Percentiles rank a stretch among this genome's conserved stretches.
phyloP scores from a whole-genome alignment of 163 green algal genomes.

The Chloroidium sp. region DNA sequence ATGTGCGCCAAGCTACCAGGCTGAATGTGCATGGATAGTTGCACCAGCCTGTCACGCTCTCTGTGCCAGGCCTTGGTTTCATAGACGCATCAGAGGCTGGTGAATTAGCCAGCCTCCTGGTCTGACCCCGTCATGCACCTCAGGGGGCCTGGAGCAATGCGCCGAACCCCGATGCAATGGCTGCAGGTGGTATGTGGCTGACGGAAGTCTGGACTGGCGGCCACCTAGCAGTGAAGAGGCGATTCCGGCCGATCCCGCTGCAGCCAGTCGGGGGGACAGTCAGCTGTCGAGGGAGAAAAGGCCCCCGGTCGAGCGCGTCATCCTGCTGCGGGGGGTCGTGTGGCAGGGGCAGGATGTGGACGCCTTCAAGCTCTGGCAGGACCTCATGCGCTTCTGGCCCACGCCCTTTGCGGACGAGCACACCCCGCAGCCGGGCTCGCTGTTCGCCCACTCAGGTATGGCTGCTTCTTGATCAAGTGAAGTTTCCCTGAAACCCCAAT shows the following conservation, averaged over 20 bases:
- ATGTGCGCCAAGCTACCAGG: neutral
- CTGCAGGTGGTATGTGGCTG: slow-evolving; percentile 16
- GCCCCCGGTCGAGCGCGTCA: neutral
- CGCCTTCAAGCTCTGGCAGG: slow-evolving; percentile 20
- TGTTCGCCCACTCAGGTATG: neutral
- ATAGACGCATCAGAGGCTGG: no score
- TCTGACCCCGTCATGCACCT: no score
- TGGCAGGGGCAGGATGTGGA: slow-evolving; percentile 17
- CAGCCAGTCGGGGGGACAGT: neutral
- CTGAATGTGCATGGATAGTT: neutral
- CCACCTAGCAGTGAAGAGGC: no score
- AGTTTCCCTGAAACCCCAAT: neutral
- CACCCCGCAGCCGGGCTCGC: slow-evolving; percentile 1
- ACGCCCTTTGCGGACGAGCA: slow-evolving; percentile 20
- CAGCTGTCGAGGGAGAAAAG: neutral
- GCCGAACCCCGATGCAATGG: no score
- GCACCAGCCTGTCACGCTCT: neutral
- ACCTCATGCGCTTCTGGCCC: slow-evolving; percentile 36
- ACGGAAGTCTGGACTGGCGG: neutral
- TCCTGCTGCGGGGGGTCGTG: slow-evolving; percentile 26
- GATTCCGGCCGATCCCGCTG: neutral
- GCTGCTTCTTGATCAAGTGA: neutral
- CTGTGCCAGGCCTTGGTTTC: neutral
- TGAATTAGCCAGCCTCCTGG: no score
- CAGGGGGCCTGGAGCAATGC: no score